A percentile compares a stretch with the other conserved stretches of the same genome.
Evolutionary conservation across 768 basidiomycete genomes (phyloP).

Genomic region (Krasilnikovozyma curviuscula): DNA sequence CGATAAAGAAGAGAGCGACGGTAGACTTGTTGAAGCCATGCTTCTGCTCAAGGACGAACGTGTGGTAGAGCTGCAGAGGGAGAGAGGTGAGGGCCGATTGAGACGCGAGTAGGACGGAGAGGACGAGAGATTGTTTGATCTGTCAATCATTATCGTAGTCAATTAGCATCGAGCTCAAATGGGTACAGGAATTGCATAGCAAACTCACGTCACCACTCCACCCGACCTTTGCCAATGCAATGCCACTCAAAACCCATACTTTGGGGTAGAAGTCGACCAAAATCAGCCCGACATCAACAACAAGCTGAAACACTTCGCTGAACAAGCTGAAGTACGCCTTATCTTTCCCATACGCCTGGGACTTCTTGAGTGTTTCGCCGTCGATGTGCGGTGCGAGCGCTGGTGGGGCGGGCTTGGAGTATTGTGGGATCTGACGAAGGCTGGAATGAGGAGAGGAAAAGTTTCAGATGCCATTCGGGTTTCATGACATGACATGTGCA

Average conservation of each 20-base stretch:
- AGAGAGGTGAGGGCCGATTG: constrained; percentile 48
- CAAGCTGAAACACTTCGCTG: constrained; percentile 53
- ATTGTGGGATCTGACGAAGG: constrained; percentile 67
- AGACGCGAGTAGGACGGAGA: constrained; percentile 42
- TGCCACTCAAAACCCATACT: constrained; percentile 54
- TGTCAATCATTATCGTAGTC: constrained; percentile 20
- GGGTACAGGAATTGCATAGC: not conserved
- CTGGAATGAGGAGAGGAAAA: constrained; percentile 19
- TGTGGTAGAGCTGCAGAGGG: constrained; percentile 63
- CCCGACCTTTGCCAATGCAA: constrained; percentile 28
- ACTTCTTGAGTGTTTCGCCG: constrained; percentile 58
- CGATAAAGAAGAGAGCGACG: constrained; percentile 48
- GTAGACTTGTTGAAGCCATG: constrained; percentile 97
- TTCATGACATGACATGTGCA: not conserved
- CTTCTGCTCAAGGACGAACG: constrained; percentile 83
- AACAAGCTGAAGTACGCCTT: constrained; percentile 67
- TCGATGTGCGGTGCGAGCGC: constrained; percentile 51
- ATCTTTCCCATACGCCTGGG: constrained; percentile 76
- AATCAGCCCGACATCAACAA: constrained; percentile 47
- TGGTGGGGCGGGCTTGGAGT: constrained; percentile 55
- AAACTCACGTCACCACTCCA: constrained; percentile 6
- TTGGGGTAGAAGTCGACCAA: constrained; percentile 62
- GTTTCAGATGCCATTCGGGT: not conserved
- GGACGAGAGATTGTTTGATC: constrained; percentile 71
- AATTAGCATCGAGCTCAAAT: not conserved